Base-by-base conservation (phyloP, 2,329 filamentous ascomycete species). In the Penicillium occitanis region DNA sequence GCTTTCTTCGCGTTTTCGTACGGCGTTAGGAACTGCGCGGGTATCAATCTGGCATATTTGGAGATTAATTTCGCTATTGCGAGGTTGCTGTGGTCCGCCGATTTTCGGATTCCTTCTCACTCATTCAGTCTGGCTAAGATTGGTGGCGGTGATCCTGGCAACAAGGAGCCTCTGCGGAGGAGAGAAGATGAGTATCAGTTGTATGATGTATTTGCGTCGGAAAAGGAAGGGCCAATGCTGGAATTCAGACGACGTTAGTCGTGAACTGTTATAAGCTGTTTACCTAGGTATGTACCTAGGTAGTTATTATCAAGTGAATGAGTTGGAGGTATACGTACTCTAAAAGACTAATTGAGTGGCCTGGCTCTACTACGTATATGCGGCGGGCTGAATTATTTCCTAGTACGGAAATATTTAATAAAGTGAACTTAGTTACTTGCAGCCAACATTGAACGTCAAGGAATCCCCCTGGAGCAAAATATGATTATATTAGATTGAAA, bases 161-260 rank as follows among this genome's bases (percentile, higher is more conserved):
- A 40, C n/a, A 64, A 59, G 48, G 42, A 64, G 2, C 62, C 62
- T 17, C 10, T 64, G 28, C 42, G 62, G 1, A 64, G 62, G 19
- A 64, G 44, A 48, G 62, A 40, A 22, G 25, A 59, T 64, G 62
- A 64, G 22, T 64, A 64, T 59, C 62, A 64, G 44, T 51, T 64
- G 14, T 64, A 59, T 51, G 62, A 64, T 51, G 10, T 64, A n/a
- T 64, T 64, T 59, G 62, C 62, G 6, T 51, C 62, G 30, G 62
- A 64, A 30, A 64, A 64, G 53, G 30, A 64, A 40, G 62, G 62
- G 40, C 62, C 62, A 8, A 59, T 64, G 63, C 19, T 64, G 63
- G 53, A 64, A 10, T 64, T 60, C 10, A 59, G 42, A 14, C 63
- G 63, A 33, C 58, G 58, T 61, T 33, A 14, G 28, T 28, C 13